Percentiles rank a stretch among this genome's conserved stretches.
Conservation (phyloP, 2,329 filamentous ascomycete genomes). For the Hypoxylon rubiginosum region DNA sequence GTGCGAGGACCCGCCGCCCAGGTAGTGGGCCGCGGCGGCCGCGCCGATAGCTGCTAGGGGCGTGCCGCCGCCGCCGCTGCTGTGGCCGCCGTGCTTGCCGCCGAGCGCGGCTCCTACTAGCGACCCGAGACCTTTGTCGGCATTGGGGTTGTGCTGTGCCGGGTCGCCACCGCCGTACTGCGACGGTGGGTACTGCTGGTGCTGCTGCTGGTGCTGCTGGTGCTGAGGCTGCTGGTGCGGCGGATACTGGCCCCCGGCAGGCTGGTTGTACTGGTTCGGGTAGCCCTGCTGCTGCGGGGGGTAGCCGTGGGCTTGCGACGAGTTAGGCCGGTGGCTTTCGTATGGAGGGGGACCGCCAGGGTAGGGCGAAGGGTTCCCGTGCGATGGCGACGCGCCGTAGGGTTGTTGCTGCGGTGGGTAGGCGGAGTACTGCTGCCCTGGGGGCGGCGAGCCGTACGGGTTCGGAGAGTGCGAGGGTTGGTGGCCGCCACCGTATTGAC, state of each 20-base stretch:
- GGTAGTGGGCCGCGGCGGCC: constrained; percentile 43
- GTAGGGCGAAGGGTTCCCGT: constrained; percentile 39
- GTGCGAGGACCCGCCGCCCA: constrained; percentile 35
- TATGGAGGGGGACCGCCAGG: constrained; percentile 36
- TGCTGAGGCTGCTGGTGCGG: constrained; percentile 39
- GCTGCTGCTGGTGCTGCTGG: constrained; percentile 32
- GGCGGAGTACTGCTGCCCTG: constrained; percentile 41
- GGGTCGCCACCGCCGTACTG: constrained; percentile 24
- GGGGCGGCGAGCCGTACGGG: constrained; percentile 36
- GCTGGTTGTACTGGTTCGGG: constrained; percentile 35
- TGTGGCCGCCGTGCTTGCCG: constrained; percentile 5
- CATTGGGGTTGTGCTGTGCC: constrained; percentile 22
- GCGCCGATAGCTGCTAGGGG: constrained; percentile 43
- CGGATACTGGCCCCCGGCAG: constrained; percentile 37
- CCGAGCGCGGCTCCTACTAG: constrained; percentile 40
- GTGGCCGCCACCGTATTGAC: constrained; percentile 31
- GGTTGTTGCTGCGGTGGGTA: constrained; percentile 44
- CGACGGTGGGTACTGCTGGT: constrained; percentile 25
- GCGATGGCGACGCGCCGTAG: constrained; percentile 35
- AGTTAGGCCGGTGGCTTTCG: constrained; percentile 18
- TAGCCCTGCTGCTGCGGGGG: constrained; percentile 33
- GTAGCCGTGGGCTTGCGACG: constrained; percentile 40
- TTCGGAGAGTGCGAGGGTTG: constrained; percentile 31
- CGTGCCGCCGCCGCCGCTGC: constrained; percentile 17
- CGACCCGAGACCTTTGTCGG: constrained; percentile 45